A percentile compares a stretch with the other conserved stretches of the same genome.
phyloP scores from a whole-genome alignment of 768 basidiomycete species.

The Auricularia heimuer region DNA sequence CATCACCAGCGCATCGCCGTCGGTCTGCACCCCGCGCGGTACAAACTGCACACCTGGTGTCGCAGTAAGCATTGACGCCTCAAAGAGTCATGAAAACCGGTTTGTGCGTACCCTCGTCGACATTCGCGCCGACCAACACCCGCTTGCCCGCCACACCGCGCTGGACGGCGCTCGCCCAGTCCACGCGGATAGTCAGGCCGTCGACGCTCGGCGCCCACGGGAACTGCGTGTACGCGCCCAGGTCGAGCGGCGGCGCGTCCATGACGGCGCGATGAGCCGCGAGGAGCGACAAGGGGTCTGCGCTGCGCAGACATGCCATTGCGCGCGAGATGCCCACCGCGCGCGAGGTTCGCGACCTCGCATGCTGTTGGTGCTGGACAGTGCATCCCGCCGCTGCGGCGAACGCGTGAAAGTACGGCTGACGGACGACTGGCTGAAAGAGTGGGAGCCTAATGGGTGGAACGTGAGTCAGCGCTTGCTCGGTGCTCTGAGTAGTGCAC shows the following conservation, averaged over 20 bases:
- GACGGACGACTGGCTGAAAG: constrained; percentile 22
- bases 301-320: background rate
- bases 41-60: background rate
- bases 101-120: constrained; percentile 34
- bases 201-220: background rate
- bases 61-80: too few relatives aligned
- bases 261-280: background rate
- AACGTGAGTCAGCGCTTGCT: constrained; percentile 34
- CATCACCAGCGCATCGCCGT: background rate
- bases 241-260: background rate
- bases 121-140: constrained; percentile 20
- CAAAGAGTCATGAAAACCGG: too few relatives aligned
- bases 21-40: background rate
- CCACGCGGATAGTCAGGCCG: background rate
- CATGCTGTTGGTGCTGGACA: background rate
- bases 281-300: background rate
- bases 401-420: constrained; percentile 30
- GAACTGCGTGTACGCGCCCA: background rate
- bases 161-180: background rate
- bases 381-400: constrained; percentile 18
- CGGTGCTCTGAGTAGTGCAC: background rate
- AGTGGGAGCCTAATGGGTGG: constrained; percentile 17
- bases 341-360: background rate
- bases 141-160: background rate
- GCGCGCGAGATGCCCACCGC: background rate